phyloP scores from a whole-genome alignment of 495 filamentous ascomycete genomes.

The Cetradonia linearis region DNA sequence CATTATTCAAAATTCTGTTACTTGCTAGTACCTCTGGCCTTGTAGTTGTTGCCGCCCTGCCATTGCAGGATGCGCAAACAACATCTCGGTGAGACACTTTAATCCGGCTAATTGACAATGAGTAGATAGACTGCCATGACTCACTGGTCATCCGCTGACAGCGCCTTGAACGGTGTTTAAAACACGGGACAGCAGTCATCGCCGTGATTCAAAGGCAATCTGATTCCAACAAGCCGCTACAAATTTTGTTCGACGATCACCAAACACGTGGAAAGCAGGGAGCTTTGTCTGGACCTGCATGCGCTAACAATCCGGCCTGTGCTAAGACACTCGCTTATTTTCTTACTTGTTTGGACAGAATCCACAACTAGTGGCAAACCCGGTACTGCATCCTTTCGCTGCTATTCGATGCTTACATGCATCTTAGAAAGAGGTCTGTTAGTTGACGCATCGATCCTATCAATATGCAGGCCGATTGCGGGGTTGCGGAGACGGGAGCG shows the following conservation, averaged over 20 bases:
- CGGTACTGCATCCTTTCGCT: background rate
- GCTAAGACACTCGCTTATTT: conserved; percentile 10
- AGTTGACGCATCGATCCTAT: conserved; percentile 3
- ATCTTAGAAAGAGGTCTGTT: background rate
- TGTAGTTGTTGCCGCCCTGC: background rate
- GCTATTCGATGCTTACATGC: background rate
- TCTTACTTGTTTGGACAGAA: background rate
- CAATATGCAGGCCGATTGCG: conserved; percentile 6
- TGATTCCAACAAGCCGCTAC: background rate
- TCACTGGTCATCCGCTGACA: background rate
- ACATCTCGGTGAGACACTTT: background rate
- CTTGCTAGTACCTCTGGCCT: background rate
- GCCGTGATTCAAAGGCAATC: background rate
- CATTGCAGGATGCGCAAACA: background rate
- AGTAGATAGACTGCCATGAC: background rate
- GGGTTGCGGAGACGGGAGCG: conserved; percentile 2
- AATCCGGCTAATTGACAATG: background rate
- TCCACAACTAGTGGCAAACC: background rate
- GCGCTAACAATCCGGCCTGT: background rate
- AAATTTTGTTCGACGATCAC: background rate
- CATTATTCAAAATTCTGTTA: conserved; percentile 3
- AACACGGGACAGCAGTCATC: background rate
- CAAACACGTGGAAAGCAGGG: conserved; percentile 15
- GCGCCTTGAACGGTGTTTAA: background rate
- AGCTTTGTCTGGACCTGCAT: conserved; percentile 13